phyloP scores from a whole-genome alignment of 352 stramenopile genomes.

The Globisporangium spiculum region DNA sequence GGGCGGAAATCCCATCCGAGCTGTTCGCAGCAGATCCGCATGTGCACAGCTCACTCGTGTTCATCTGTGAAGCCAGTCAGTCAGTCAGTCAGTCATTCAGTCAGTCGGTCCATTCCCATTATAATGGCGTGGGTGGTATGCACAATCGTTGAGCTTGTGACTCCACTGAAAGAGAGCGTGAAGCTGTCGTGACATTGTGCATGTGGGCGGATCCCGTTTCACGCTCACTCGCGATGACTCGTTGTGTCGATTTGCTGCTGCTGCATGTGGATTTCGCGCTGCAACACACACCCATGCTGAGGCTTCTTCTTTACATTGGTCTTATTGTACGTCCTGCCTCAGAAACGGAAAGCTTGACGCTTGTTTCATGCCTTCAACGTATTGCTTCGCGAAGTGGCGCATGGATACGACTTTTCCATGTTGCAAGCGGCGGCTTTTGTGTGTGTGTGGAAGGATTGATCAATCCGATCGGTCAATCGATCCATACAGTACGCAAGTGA shows the following conservation, averaged over 20 bases:
- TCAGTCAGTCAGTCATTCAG: background rate
- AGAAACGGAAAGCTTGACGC: background rate
- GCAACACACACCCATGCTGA: background rate
- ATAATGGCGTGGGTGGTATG: background rate
- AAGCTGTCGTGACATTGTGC: background rate
- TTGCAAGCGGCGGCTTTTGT: no score
- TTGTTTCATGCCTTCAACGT: background rate
- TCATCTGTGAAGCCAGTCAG: background rate
- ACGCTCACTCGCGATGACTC: background rate
- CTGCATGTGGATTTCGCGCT: background rate
- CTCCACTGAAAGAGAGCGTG: background rate
- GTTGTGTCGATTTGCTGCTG: background rate
- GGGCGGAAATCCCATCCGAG: background rate
- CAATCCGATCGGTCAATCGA: background rate
- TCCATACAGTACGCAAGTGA: background rate
- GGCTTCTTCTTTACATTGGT: background rate
- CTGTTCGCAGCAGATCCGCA: background rate
- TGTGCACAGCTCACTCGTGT: background rate
- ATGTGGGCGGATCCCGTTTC: background rate
- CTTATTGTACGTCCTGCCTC: background rate
- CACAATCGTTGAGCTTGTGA: background rate
- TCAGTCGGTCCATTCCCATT: no score
- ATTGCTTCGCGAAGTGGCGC: background rate
- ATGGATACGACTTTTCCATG: background rate
- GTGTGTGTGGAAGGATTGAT: background rate